Conservation (phyloP, 345 rosid genomes). For the Hevea brasiliensis region DNA sequence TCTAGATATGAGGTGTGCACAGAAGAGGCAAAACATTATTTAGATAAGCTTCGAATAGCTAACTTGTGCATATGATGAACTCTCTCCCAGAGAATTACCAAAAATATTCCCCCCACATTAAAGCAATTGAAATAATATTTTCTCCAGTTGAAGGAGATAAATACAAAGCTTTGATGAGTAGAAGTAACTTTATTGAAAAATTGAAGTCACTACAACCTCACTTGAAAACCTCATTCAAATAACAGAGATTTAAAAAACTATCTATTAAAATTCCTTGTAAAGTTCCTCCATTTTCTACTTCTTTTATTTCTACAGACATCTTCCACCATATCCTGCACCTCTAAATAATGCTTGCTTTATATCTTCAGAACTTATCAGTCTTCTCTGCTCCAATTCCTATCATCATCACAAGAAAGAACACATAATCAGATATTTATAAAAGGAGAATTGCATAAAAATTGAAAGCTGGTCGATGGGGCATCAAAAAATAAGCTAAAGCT, state of each 20-base stretch:
- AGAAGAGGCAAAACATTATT: no score
- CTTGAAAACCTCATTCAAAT: conserved; percentile 3
- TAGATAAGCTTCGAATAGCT: background rate
- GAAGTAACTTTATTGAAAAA: conserved; percentile 16
- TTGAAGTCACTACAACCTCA: conserved; percentile 16
- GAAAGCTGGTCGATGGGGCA: background rate
- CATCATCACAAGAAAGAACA: background rate
- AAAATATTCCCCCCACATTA: conserved; percentile 1
- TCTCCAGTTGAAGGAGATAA: conserved; percentile 11
- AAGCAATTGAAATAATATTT: background rate
- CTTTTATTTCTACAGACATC: conserved; percentile 16
- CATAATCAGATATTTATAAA: background rate
- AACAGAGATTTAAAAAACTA: conserved; percentile 12
- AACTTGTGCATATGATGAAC: background rate
- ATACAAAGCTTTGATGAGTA: conserved; percentile 15
- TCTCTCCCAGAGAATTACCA: background rate
- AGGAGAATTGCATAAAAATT: background rate
- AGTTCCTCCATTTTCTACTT: background rate
- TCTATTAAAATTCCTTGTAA: background rate
- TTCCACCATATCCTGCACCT: conserved; percentile 35
- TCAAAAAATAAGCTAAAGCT: background rate
- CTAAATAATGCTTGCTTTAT: conserved; percentile 28
- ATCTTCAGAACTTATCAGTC: conserved; percentile 19
- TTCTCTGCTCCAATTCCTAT: conserved; percentile 27
- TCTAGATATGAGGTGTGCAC: background rate